Base-by-base conservation (phyloP, 148 eudicot species). In the Chenopodium berlandieri region DNA sequence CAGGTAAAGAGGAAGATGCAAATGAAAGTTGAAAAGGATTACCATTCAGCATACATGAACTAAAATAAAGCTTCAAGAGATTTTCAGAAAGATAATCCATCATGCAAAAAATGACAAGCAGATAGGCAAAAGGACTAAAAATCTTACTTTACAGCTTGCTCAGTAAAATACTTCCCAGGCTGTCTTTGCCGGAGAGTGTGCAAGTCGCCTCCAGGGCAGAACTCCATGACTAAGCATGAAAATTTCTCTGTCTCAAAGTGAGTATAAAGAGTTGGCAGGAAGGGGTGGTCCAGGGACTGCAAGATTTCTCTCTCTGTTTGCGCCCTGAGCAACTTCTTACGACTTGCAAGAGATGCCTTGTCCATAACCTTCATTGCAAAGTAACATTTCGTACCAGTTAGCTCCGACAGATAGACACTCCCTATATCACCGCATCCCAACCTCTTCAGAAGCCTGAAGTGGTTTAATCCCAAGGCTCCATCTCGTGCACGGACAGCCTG, bases 291-390 rank as follows among this genome's bases (percentile, higher is more conserved):
- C 71, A 95, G 79, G 78, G 89, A 91, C 89, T 93, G 95, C 79
- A 95, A 84, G 75, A 95, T 93, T 71, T 95, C 98, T 84, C 94
- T 84, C 83, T 95, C 98, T 17, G 98, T 95, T 86, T 95, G 98
- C 27, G 96, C 97, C 50, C 97, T 89, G 9, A 88, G 88, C 82
- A 95, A 80, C 84, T 95, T 95, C 85, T 95, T 95, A 16, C 97
- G 94, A 75, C 97, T 91, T 31, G 94, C 97, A 73, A 95, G 88
- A 17, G 90, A 89, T 25, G 89, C 91, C 81, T 94, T 93, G 85
- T 94, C 98, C 95, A 94, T 94, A 66, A 91, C 98, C 82, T 94
- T 95, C 91, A 93, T 91, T 17, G 99, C 99, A 91, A 95, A 95
- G 77, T 90, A 93, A 86, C 94, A 88, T 80, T 91, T 93, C 8